Conservation (phyloP, 164 flowering plant genomes). For the Warburgia ugandensis region DNA sequence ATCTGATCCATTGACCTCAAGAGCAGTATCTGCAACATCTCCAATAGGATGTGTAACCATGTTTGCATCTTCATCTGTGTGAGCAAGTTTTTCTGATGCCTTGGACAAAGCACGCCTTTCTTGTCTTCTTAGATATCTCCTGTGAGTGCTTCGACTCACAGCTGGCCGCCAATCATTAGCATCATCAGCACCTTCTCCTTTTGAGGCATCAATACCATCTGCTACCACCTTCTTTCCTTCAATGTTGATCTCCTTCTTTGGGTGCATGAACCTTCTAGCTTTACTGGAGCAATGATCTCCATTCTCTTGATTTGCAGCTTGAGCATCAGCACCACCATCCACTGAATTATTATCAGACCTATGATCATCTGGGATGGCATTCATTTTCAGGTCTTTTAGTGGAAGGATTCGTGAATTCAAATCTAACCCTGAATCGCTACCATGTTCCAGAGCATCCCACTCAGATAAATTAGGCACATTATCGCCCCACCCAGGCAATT, state of each 20-base stretch:
- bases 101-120: conserved; percentile 59
- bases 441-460: conserved; percentile 90
- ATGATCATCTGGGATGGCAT: conserved; percentile 25
- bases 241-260: conserved; percentile 54
- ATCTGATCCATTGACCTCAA: conserved; percentile 21
- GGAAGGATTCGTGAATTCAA: conserved; percentile 68
- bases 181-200: conserved; percentile 58
- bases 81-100: conserved; percentile 31
- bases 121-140: conserved; percentile 70
- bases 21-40: conserved; percentile 4
- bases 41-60: conserved; percentile 5
- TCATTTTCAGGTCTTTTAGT: conserved; percentile 57
- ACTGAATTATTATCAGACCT: conserved; percentile 21
- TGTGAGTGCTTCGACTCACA: conserved; percentile 84
- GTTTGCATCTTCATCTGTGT: conserved; percentile 18
- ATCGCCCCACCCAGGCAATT: conserved; percentile 94
- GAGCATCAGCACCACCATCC: conserved; percentile 29
- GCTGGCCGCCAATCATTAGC: conserved; percentile 77
- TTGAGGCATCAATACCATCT: conserved; percentile 79
- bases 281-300: conserved; percentile 18
- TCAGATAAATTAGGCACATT: conserved; percentile 91
- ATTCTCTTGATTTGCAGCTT: conserved; percentile 29
- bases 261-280: conserved; percentile 28
- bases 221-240: conserved; percentile 87
- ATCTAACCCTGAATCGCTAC: conserved; percentile 27